Evolutionary conservation across 495 filamentous ascomycete genomes (phyloP), one percentile per base, ranked within the genome.

Genomic region (Geoglossum glabrum): DNA sequence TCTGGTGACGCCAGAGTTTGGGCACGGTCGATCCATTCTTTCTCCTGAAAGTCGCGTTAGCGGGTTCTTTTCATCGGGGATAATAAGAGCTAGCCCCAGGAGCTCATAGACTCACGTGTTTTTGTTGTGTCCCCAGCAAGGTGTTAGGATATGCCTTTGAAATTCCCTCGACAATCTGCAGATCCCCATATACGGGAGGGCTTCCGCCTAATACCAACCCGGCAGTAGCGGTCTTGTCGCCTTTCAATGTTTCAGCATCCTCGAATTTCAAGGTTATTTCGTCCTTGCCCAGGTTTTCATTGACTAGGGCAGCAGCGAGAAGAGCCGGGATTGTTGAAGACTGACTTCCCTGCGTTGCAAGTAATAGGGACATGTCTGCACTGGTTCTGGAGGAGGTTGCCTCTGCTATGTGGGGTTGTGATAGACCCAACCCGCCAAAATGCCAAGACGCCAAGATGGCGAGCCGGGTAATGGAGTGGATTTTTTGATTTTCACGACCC

Each of bases 291-390:
- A 71, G 69, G 25, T 68, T 69, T 64, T 74, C 68, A 40, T 77
- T 78, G 64, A 75, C 67, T 8, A 73, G 75, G 30, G 71, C 70
- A 6, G 71, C 75, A 60, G 76, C 69, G 47, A 79, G 66, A 11
- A 76, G 63, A 25, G 73, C 71, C 1, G 76, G 76, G 19, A 78
- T 64, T 56, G 75, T 60, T 1, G 65, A 68, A 31, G 75, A 70
- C 61, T 83, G 79, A 65, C 72, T 85, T 61, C 76, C 79, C 64
- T 80, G 77, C 11, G 68, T 79, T 64, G 81, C 81, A 68, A 83
- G 70, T 60, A 69, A 80, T 26, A 83, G 64, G 4, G 63, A 61
- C 47, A 61, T 49, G 61, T 65, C 65, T 26, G 17, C 50, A 21
- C 15, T 59, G 4, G 9, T 46, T 50, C 55, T 34, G n/a, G n/a